Percentiles rank a stretch among this genome's conserved stretches.
These are phyloP conservation scores for Amphibolis antarctica DNA, from an alignment of 106 monocot species.

Conservation along the genomic window DNA sequence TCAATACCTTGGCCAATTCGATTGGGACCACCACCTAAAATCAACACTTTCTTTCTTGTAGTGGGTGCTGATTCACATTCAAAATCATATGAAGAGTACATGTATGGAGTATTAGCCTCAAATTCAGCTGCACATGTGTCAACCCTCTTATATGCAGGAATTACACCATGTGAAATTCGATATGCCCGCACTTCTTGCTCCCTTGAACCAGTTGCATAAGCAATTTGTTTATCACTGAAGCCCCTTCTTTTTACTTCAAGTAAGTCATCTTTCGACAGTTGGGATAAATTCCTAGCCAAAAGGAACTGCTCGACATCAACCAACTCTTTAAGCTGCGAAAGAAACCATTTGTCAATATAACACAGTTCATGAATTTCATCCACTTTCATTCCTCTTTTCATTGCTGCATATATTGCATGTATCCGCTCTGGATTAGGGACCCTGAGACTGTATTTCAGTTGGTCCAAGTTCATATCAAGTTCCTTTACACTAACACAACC, in stretches of 20 bases:
- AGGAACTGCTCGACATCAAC: conserved; percentile 87
- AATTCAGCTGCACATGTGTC: conserved; percentile 99
- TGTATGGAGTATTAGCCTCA: conserved; percentile 95
- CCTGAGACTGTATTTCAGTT: conserved; percentile 72
- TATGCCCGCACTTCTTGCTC: conserved; percentile 58
- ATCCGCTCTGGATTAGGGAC: conserved; percentile 91
- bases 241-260: conserved; percentile 85
- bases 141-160: conserved; percentile 86
- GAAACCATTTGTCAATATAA: conserved; percentile 83
- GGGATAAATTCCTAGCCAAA: conserved; percentile 30
- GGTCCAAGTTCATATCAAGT: conserved; percentile 71
- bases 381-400: conserved; percentile 89
- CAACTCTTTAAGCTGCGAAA: conserved; percentile 73
- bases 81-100: conserved; percentile 96
- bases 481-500: conserved; percentile 77
- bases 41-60: conserved; percentile 67
- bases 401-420: conserved; percentile 84
- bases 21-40: conserved; percentile 96
- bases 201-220: conserved; percentile 54
- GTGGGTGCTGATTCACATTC: conserved; percentile 93
- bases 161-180: conserved; percentile 50
- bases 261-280: conserved; percentile 64
- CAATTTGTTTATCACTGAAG: conserved; percentile 88
- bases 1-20: conserved; percentile 98
- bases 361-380: conserved; percentile 87